phyloP scores from a whole-genome alignment of 192 early-diverging fungal species.

The Piromyces finnis region DNA sequence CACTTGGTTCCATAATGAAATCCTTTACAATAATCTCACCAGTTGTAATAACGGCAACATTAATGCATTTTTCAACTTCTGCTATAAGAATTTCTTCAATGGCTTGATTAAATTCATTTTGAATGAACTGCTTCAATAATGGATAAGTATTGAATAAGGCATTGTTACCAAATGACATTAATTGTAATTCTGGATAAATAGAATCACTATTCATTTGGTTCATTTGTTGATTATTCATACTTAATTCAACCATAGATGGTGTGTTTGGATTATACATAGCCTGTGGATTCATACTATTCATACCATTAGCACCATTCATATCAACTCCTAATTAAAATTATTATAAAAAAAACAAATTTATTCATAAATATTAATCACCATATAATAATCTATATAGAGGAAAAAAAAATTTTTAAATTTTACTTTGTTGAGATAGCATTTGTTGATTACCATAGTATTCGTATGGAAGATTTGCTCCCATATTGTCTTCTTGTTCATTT shows the following conservation, averaged over 20 bases:
- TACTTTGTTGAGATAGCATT: not conserved
- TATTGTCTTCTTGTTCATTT: not conserved
- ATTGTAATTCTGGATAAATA: not conserved
- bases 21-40: constrained; percentile 87
- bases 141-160: not conserved
- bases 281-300: not conserved
- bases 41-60: constrained; percentile 80
- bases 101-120: not conserved
- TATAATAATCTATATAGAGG: no score
- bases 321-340: not conserved
- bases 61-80: constrained; percentile 85
- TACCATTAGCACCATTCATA: not conserved
- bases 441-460: not conserved
- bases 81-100: constrained; percentile 42
- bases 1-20: constrained; percentile 86
- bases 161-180: not conserved
- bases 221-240: not conserved
- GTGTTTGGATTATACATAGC: not conserved
- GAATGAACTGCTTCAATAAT: not conserved
- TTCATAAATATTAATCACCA: no score
- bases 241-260: not conserved
- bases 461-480: not conserved
- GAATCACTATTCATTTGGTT: not conserved
- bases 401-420: no score
- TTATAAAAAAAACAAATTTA: no score